These are phyloP conservation scores for Cordyceps cicadae DNA, from an alignment of 2,329 filamentous ascomycete species.

Conservation along the genomic window DNA sequence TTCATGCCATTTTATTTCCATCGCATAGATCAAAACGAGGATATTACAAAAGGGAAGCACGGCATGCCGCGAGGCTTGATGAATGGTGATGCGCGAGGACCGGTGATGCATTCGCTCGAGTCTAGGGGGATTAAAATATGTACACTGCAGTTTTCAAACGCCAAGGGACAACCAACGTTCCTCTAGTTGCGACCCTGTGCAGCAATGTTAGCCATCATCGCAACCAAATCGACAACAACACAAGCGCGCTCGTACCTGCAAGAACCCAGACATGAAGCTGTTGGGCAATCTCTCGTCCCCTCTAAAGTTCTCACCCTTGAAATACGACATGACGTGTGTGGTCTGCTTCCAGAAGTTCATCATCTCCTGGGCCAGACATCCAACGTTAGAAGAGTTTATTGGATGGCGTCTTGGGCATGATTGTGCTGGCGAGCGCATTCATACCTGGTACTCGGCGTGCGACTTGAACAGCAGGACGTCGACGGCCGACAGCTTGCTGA, in stretches of 20 bases:
- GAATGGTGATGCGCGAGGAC: not conserved
- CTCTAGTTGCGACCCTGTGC: constrained; percentile 50
- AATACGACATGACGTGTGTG: constrained; percentile 93
- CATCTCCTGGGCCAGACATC: constrained; percentile 59
- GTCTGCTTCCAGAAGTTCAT: constrained; percentile 99
- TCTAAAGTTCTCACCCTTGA: constrained; percentile 73
- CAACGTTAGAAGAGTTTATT: not conserved
- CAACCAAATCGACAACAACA: not conserved
- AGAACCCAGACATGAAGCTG: constrained; percentile 89
- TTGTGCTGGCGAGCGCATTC: constrained; percentile 10
- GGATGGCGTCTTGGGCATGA: constrained; percentile 4
- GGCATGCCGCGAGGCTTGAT: not conserved
- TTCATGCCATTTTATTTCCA: not conserved
- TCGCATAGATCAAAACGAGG: not conserved
- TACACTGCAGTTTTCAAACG: constrained; percentile 20
- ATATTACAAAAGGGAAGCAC: constrained; percentile 3
- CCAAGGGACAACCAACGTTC: constrained; percentile 18
- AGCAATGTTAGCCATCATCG: constrained; percentile 15
- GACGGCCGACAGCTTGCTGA: constrained; percentile 78
- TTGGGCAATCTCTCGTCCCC: constrained; percentile 70
- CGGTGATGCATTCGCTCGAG: constrained; percentile 11
- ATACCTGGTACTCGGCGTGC: constrained; percentile 87
- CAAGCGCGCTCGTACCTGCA: constrained; percentile 60
- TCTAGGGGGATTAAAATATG: constrained; percentile 24
- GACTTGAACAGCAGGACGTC: constrained; percentile 88